These are phyloP conservation scores for Nannochloris sp. DNA, from an alignment of 139 green algal species.

Conservation along the genomic window DNA sequence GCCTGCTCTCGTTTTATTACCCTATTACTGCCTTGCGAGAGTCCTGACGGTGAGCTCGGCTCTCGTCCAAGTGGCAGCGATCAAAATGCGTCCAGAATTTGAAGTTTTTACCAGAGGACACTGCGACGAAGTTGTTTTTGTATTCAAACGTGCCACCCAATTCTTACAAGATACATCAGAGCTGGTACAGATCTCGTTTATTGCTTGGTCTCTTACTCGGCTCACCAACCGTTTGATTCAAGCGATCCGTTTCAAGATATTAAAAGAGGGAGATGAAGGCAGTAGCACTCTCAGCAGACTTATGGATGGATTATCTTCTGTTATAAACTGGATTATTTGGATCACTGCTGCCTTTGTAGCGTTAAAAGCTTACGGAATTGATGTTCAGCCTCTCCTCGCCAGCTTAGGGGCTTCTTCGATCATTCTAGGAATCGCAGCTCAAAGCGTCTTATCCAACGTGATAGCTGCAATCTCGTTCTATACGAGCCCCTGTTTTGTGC, in stretches of 20 bases:
- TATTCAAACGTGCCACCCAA: not conserved
- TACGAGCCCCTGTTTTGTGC: not conserved
- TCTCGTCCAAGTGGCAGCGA: not conserved
- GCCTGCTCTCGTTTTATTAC: not conserved
- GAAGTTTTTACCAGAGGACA: not conserved
- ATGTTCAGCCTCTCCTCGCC: slow-evolving; percentile 17
- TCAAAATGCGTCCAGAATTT: not conserved
- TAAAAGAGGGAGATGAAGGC: too few species aligned
- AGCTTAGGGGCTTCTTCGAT: slow-evolving; percentile 14
- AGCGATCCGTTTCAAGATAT: not conserved
- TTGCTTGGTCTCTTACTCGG: slow-evolving; percentile 7
- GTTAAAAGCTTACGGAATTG: slow-evolving; percentile 2
- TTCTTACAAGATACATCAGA: slow-evolving; percentile 8
- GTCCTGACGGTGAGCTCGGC: not conserved
- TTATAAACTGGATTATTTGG: not conserved
- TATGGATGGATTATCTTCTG: not conserved
- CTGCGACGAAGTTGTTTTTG: not conserved
- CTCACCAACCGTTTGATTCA: slow-evolving; percentile 9
- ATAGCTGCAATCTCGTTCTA: slow-evolving; percentile 7
- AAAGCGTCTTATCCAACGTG: slow-evolving; percentile 10
- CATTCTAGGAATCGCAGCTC: slow-evolving; percentile 16
- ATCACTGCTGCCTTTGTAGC: not conserved
- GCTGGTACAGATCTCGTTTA: slow-evolving; percentile 5
- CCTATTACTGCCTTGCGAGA: not conserved
- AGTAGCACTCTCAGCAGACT: too few species aligned